Conservation (phyloP, 495 filamentous ascomycete genomes). For the Chaetomium tenue region DNA sequence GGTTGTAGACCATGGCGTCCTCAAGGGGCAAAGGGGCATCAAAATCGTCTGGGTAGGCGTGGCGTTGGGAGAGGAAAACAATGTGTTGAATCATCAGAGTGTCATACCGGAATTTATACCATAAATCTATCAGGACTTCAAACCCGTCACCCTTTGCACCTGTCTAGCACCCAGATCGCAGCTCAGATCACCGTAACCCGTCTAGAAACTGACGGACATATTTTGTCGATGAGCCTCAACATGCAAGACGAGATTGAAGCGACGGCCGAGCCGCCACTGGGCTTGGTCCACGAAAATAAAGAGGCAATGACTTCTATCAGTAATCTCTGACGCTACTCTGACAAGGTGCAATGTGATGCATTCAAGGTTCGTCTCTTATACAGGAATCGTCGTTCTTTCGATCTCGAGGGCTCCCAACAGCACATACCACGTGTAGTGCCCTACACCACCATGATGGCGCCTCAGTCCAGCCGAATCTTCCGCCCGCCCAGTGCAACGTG, state of each 20-base stretch:
- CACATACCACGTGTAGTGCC: neutral
- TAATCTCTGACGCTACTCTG: conserved; percentile 1
- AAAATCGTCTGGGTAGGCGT: conserved; percentile 9
- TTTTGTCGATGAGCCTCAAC: too few relatives aligned
- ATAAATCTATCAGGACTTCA: neutral
- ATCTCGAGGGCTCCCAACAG: neutral
- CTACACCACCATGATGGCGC: neutral
- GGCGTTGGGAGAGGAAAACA: conserved; percentile 10
- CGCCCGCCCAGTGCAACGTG: conserved; percentile 50
- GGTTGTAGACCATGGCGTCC: conserved; percentile 8
- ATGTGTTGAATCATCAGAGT: neutral
- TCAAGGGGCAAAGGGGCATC: conserved; percentile 3
- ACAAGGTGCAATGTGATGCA: neutral
- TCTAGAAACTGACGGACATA: too few relatives aligned
- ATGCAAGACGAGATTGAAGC: neutral
- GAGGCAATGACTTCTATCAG: conserved; percentile 6
- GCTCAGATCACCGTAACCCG: too few relatives aligned
- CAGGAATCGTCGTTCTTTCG: neutral
- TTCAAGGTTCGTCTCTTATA: neutral
- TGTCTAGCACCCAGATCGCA: too few relatives aligned
- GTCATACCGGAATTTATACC: neutral
- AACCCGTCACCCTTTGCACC: neutral
- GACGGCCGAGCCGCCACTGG: neutral
- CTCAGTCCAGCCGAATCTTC: conserved; percentile 42
- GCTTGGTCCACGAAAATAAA: neutral